Evolutionary conservation across 768 basidiomycete species (phyloP), one percentile per base, ranked within the genome.

Genomic region (Russula foetens): DNA sequence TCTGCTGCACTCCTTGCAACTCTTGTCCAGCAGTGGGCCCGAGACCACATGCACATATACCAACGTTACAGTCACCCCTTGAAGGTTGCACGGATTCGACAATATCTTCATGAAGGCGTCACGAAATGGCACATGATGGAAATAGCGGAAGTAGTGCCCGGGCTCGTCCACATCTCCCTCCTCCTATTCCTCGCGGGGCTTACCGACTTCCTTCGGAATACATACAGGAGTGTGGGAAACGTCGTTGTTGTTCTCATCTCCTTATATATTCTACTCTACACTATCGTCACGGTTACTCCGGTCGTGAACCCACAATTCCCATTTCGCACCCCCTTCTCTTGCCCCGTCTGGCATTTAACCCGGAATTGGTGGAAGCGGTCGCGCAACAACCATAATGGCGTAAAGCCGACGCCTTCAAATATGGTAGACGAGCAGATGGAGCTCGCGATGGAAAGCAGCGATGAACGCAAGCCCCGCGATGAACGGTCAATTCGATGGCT

Each of bases 141-240:
- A 3, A 66, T 81, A 7, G 75, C 80, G 6, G 74, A 76, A 43
- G 63, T 71, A 9, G 76, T 81, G 26, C 81, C 80, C 4, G 70
- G 75, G 15, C 73, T 81, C 12, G 72, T 83, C 21, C 81, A 82
- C 62, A 67, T 77, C 14, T 77, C 80, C 1, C 71, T 81, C 23
- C 72, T 80, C 21, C 70, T 81, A 3, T 81, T 81, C 69, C 75
- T 84, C 67, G 71, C 76, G 35, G 77, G 79, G 28, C 72, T 83
- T 28, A 68, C 78, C 47, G 72, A 74, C 24, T 79, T 81, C 65
- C 70, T 81, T 21, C 68, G 68, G 57, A 68, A 75, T 19, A 66
- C 67, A 31, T 60, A 65, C 51, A 12, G 1, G 6, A 35, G 24
- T 21, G 55, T 67, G 21, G 66, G 63, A 3, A 28, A 28, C 3